These are phyloP conservation scores for Fusarium neocosmosporiellum DNA, from an alignment of 2,329 filamentous ascomycete species.

Conservation along the genomic window DNA sequence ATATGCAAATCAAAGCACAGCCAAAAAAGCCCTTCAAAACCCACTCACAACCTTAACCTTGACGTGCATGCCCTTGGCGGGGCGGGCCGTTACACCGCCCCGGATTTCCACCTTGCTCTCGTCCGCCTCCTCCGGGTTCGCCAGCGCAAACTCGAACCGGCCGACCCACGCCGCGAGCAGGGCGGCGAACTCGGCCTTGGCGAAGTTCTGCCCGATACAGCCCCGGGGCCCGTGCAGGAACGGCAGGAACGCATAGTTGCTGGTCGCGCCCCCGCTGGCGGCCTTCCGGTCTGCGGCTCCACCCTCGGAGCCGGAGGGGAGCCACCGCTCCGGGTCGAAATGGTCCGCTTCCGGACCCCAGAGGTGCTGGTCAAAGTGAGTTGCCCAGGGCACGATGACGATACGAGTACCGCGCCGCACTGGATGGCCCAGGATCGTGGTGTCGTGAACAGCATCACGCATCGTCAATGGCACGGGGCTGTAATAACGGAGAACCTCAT, in stretches of 20 bases:
- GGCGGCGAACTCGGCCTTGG: constrained; percentile 86
- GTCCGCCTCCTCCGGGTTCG: constrained; percentile 70
- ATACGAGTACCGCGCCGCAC: constrained; percentile 79
- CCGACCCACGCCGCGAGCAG: constrained; percentile 82
- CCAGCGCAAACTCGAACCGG: constrained; percentile 73
- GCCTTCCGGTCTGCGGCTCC: constrained; percentile 51
- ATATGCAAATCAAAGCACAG: neutral
- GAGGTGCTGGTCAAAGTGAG: constrained; percentile 74
- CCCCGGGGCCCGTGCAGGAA: constrained; percentile 88
- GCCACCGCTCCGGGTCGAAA: constrained; percentile 86
- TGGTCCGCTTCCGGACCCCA: constrained; percentile 81
- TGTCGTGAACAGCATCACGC: constrained; percentile 73
- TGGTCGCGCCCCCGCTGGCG: constrained; percentile 77
- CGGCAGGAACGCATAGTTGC: constrained; percentile 82
- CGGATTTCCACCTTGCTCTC: constrained; percentile 75
- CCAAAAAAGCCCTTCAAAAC: constrained; percentile 54
- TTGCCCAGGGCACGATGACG: constrained; percentile 72
- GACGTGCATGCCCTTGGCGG: constrained; percentile 77
- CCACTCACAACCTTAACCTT: constrained; percentile 74
- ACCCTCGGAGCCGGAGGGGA: constrained; percentile 56
- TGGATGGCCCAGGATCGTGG: constrained; percentile 70
- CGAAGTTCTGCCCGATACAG: constrained; percentile 87
- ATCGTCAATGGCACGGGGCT: constrained; percentile 78
- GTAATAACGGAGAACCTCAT: constrained; percentile 79
- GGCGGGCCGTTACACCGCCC: constrained; percentile 77